phyloP scores from a whole-genome alignment of 148 eudicot genomes.

The Mesembryanthemum crystallinum region DNA sequence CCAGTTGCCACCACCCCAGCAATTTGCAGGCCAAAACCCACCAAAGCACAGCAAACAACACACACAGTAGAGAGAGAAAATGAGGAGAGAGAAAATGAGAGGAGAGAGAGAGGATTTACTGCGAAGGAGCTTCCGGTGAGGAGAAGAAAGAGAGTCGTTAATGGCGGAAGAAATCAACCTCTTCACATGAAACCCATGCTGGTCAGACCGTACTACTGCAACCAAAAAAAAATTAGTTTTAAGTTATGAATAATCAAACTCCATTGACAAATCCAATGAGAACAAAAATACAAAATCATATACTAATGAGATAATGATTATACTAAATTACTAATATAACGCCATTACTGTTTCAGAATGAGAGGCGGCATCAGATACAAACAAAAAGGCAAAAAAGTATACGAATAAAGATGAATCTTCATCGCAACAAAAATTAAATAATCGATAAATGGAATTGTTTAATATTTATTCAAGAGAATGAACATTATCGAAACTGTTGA shows the following conservation, averaged over 20 bases:
- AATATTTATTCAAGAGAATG: not conserved
- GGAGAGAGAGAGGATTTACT: conserved; percentile 34
- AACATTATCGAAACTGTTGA: not conserved
- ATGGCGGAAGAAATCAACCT: conserved; percentile 24
- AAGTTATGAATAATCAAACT: too few species aligned
- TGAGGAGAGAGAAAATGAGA: not conserved
- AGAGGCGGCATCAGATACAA: not conserved
- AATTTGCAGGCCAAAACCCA: conserved; percentile 7
- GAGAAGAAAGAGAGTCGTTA: conserved; percentile 24
- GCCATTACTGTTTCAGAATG: not conserved
- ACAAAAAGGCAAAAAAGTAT: not conserved
- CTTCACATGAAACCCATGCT: conserved; percentile 9
- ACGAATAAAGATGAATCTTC: not conserved
- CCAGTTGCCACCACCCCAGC: conserved; percentile 11
- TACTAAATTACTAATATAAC: not conserved
- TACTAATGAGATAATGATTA: not conserved
- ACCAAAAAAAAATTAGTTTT: not conserved
- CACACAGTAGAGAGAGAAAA: not conserved
- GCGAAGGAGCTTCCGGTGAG: conserved; percentile 52
- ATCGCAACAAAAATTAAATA: not conserved
- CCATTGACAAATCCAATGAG: not conserved
- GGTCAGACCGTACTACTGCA: conserved; percentile 1
- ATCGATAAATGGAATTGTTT: not conserved
- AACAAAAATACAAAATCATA: not conserved
- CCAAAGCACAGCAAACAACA: not conserved